Base-by-base conservation (phyloP, 352 stramenopile species). In the Globisporangium spiculum region DNA sequence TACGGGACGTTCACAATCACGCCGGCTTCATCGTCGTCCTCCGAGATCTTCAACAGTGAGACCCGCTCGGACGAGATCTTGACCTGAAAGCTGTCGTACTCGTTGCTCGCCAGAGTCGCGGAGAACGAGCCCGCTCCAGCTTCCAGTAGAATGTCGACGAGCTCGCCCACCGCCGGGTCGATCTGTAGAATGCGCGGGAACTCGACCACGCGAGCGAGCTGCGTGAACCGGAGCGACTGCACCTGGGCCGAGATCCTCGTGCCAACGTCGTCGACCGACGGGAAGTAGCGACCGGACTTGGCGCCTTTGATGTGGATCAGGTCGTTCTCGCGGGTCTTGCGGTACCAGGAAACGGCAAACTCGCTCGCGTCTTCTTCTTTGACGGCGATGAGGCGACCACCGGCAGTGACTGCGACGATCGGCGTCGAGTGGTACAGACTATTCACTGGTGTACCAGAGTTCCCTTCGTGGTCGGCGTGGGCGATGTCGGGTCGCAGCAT, bases 11-110 rank as follows among this genome's bases (percentile, higher is more conserved):
- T 81, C n/a, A 79, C 82, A 5, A 92, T 78, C 0, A 90, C 74
- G 4, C 87, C 87, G 41, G 75, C 76, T 65, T 93, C 85, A 16
- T 81, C 75, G 26, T 91, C 83, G 4, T 89, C 66, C 62, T 94
- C 87, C 5, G 87, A 91, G 52, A 93, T 81, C 66, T 94, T 94
- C 6, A 89, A 67, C 20, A 94, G 66, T 38, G 66, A 74, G 18
- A 94, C 81, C 0, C 66, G 63, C 6, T 86, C 76, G 0, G 77
- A 60, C 0, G 70, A 73, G 41, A 94, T 94, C 63, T 91, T 92
- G 60, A 94, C 71, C 66, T 94, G 87, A 71, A 94, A 94, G 44
- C 81, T 93, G 55, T 94, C 87, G 56, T 79, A 66, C 54, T 94
- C 87, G 44, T 91, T 91, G 67, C 82, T 93, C 4, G 83, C 82